These are phyloP conservation scores for Dryas drummondii DNA, from an alignment of 306 rosid genomes.

Conservation along the genomic window DNA sequence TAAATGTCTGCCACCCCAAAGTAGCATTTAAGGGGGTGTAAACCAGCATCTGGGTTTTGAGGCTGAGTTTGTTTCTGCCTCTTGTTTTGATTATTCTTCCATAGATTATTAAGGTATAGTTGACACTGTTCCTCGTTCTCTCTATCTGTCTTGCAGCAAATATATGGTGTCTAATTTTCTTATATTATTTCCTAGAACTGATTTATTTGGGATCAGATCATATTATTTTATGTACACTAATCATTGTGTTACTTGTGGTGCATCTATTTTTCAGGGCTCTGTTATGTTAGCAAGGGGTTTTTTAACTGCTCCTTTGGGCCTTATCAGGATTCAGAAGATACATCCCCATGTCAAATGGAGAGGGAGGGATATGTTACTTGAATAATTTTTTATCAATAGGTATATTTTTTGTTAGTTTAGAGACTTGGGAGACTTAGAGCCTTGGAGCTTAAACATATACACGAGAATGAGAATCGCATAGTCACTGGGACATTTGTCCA, in stretches of 20 bases:
- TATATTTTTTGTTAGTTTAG: background rate
- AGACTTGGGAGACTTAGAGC: background rate
- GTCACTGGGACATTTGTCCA: background rate
- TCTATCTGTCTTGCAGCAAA: no score
- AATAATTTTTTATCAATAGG: background rate
- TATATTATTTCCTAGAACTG: background rate
- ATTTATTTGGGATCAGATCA: background rate
- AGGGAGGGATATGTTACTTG: background rate
- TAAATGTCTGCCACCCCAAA: background rate
- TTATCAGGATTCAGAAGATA: background rate
- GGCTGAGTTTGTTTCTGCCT: background rate
- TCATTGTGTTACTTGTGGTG: background rate
- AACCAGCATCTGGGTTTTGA: slow-evolving; percentile 5
- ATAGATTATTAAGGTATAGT: background rate
- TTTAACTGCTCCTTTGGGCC: background rate
- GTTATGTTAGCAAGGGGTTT: background rate
- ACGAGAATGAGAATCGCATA: background rate
- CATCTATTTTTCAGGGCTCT: slow-evolving; percentile 14
- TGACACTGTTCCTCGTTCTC: no score
- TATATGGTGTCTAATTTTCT: background rate
- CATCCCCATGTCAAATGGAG: background rate
- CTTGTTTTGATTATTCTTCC: background rate
- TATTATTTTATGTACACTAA: background rate
- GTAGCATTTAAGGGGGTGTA: background rate
- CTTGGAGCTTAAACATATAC: background rate